Percentiles rank a stretch among this genome's conserved stretches.
These are phyloP conservation scores for Casuarina glauca DNA, from an alignment of 306 rosid species.

Conservation along the genomic window DNA sequence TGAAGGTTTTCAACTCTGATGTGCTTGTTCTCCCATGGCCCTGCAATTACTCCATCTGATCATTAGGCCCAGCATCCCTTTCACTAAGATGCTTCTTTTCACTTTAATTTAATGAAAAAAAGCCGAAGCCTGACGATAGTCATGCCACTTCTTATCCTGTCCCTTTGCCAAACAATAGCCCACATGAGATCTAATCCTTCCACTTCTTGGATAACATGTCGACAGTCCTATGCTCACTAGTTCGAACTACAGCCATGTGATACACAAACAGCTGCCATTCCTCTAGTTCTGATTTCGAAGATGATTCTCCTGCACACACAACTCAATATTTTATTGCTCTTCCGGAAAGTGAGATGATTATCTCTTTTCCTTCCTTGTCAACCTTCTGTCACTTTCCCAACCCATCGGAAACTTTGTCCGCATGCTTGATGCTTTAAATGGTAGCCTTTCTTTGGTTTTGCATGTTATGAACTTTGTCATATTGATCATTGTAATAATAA, in stretches of 20 bases:
- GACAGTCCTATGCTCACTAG: constrained; percentile 29
- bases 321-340: constrained; percentile 16
- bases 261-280: neutral
- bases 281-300: neutral
- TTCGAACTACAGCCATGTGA: constrained; percentile 31
- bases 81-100: constrained; percentile 26
- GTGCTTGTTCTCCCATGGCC: constrained; percentile 31
- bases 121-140: constrained; percentile 31
- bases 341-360: no score
- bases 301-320: neutral
- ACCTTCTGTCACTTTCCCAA: neutral
- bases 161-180: constrained; percentile 23
- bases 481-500: neutral
- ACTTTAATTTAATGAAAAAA: constrained; percentile 32
- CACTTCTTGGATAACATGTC: constrained; percentile 33
- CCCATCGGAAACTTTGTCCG: constrained; percentile 14
- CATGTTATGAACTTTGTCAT: neutral
- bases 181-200: constrained; percentile 37
- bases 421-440: constrained; percentile 8
- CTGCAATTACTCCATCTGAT: constrained; percentile 12
- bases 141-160: constrained; percentile 42
- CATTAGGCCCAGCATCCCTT: constrained; percentile 15
- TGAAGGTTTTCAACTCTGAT: constrained; percentile 25
- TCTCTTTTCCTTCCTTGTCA: neutral
- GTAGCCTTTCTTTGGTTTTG: constrained; percentile 6